Evolutionary conservation across 108 stramenopile genomes (phyloP).

Genomic region (Nannochloropsis salina): DNA sequence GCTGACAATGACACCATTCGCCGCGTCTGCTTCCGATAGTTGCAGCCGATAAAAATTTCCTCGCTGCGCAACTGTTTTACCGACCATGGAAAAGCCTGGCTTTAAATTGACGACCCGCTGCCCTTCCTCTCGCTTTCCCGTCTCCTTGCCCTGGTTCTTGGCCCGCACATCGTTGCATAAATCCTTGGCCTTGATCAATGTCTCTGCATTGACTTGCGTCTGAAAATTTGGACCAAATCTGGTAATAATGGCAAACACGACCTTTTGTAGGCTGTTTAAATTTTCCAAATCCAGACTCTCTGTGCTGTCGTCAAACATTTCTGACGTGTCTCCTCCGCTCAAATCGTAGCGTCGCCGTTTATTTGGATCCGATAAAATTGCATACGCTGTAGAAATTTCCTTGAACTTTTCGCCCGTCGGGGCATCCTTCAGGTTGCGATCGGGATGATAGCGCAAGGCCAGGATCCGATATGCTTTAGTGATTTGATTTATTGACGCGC

Average conservation of each 20-base stretch:
- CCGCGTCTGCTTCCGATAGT: slow-evolving; percentile 4
- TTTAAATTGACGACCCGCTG: not conserved
- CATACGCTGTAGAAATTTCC: not conserved
- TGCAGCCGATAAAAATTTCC: not conserved
- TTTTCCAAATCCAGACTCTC: not conserved
- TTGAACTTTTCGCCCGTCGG: not conserved
- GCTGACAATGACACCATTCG: not conserved
- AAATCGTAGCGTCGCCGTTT: not conserved
- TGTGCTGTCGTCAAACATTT: not conserved
- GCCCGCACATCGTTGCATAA: not conserved
- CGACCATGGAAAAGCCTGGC: not conserved
- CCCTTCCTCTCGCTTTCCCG: not conserved
- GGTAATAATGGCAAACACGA: not conserved
- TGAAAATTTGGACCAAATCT: not conserved
- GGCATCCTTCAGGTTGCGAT: not conserved
- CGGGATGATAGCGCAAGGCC: not conserved
- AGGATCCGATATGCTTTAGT: not conserved
- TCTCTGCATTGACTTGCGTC: not conserved
- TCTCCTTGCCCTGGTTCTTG: not conserved
- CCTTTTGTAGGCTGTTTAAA: not conserved
- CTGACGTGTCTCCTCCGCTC: not conserved
- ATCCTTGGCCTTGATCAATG: not conserved
- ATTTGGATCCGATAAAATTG: not conserved
- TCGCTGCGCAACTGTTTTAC: not conserved
- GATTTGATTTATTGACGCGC: not conserved